These are phyloP conservation scores for Podila verticillata DNA, from an alignment of 192 early-diverging fungal genomes.

Conservation along the genomic window DNA sequence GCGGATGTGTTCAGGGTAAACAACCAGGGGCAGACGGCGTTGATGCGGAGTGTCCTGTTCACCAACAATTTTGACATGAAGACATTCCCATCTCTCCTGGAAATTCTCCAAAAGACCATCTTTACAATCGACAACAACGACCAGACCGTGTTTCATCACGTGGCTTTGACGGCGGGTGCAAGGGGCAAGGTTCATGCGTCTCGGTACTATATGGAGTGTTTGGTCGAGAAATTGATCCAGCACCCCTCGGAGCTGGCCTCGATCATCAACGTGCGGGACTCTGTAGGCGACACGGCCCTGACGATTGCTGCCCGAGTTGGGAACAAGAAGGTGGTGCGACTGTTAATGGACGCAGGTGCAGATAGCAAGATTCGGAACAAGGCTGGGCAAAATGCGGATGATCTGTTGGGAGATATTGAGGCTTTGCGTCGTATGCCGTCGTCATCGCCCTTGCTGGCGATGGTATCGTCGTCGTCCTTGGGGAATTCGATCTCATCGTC, in stretches of 20 bases:
- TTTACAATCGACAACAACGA: slow-evolving; percentile 78
- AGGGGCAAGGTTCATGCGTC: slow-evolving; percentile 78
- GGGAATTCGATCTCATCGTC: neutral
- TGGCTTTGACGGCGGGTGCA: slow-evolving; percentile 74
- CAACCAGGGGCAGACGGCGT: slow-evolving; percentile 86
- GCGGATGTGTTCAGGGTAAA: slow-evolving; percentile 81
- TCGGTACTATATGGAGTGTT: slow-evolving; percentile 90
- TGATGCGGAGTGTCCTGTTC: slow-evolving; percentile 91
- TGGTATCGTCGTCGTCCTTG: too few relatives aligned
- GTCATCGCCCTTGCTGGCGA: neutral
- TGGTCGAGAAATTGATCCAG: slow-evolving; percentile 73
- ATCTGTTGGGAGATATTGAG: slow-evolving; percentile 59
- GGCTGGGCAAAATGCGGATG: slow-evolving; percentile 73
- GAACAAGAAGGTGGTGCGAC: slow-evolving; percentile 65
- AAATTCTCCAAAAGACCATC: slow-evolving; percentile 79
- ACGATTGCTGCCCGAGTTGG: slow-evolving; percentile 71
- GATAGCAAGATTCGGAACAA: slow-evolving; percentile 72
- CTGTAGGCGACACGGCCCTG: slow-evolving; percentile 82
- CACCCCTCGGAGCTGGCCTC: slow-evolving; percentile 79
- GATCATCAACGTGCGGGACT: slow-evolving; percentile 82
- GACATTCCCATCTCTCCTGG: slow-evolving; percentile 77
- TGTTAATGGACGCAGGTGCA: slow-evolving; percentile 70
- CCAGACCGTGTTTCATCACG: slow-evolving; percentile 94
- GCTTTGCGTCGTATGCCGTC: neutral
- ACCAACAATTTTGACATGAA: slow-evolving; percentile 90